These are phyloP conservation scores for Solanum chacoense DNA, from an alignment of 305 asterid genomes.

Conservation along the genomic window DNA sequence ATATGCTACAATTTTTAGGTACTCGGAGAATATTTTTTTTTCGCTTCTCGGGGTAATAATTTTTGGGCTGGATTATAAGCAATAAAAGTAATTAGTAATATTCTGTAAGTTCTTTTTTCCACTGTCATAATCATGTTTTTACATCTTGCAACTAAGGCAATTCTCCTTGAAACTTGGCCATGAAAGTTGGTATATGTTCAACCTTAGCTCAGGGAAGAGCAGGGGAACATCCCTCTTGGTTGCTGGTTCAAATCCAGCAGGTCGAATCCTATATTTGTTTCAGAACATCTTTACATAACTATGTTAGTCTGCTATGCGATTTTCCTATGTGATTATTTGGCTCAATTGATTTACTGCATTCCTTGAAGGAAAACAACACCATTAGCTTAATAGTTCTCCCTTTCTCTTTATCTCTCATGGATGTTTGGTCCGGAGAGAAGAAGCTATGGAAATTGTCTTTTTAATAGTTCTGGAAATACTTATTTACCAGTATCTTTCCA, in stretches of 20 bases:
- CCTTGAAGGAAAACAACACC: background rate
- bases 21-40: background rate
- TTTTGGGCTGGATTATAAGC: background rate
- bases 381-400: background rate
- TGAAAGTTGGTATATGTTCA: background rate
- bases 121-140: background rate
- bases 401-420: background rate
- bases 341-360: background rate
- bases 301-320: background rate
- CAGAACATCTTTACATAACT: background rate
- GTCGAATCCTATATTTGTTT: background rate
- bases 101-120: background rate
- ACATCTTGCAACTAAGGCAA: background rate
- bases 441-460: background rate
- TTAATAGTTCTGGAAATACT: background rate
- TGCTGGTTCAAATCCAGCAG: slow-evolving; percentile 24
- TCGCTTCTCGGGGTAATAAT: background rate
- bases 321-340: background rate
- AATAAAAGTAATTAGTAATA: background rate
- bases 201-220: slow-evolving; percentile 22
- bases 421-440: background rate
- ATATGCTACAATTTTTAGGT: background rate
- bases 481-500: background rate
- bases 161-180: background rate
- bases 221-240: slow-evolving; percentile 16